Percentiles rank a stretch among this genome's conserved stretches.
phyloP scores from a whole-genome alignment of 1,284 basidiomycete species.

The Leccinum angustisporum region DNA sequence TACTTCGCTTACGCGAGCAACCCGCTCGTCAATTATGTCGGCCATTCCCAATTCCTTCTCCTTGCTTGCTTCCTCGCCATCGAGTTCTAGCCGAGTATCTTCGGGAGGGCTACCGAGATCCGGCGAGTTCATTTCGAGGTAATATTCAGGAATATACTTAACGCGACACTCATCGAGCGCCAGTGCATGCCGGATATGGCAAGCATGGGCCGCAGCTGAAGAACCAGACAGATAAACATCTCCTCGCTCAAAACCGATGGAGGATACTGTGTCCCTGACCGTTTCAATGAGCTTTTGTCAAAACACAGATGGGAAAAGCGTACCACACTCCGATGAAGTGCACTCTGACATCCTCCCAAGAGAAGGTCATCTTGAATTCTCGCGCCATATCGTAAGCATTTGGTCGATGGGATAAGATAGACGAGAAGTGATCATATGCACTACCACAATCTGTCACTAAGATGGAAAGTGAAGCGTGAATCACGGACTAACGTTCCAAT shows the following conservation, averaged over 20 bases:
- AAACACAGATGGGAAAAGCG: not conserved
- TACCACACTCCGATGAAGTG: slow-evolving; percentile 34
- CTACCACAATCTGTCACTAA: not conserved
- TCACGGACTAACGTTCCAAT: slow-evolving; percentile 16
- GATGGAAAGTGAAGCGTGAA: not conserved
- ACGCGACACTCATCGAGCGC: slow-evolving; percentile 38
- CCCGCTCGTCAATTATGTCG: not conserved
- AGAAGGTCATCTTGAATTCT: slow-evolving; percentile 24
- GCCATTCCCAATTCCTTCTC: not conserved
- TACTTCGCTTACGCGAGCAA: slow-evolving; percentile 4
- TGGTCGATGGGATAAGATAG: slow-evolving; percentile 7
- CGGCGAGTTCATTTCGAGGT: slow-evolving; percentile 17
- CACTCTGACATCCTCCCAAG: slow-evolving; percentile 13
- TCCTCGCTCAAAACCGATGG: slow-evolving; percentile 29
- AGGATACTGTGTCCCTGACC: slow-evolving; percentile 28
- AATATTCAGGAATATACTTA: slow-evolving; percentile 38
- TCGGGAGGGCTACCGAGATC: slow-evolving; percentile 4
- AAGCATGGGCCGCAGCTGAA: slow-evolving; percentile 21
- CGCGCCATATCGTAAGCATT: slow-evolving; percentile 16
- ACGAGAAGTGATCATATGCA: slow-evolving; percentile 25
- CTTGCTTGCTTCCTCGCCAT: not conserved
- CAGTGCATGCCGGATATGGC: slow-evolving; percentile 26
- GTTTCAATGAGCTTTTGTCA: not conserved
- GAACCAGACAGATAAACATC: slow-evolving; percentile 24
- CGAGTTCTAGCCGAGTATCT: not conserved